phyloP scores from a whole-genome alignment of 164 flowering plant genomes.

The Stephania japonica region DNA sequence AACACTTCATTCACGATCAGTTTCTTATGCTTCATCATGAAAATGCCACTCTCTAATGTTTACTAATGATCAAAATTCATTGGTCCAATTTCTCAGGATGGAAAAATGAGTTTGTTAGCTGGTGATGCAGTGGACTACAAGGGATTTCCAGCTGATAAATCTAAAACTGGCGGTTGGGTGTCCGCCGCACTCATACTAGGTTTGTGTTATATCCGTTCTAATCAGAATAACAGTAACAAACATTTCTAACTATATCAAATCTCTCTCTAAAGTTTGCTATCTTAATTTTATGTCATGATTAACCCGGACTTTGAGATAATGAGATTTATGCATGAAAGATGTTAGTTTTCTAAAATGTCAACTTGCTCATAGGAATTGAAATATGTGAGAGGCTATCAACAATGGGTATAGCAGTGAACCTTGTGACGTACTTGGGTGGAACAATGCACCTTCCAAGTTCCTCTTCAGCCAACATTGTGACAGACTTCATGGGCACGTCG shows the following conservation, averaged over 20 bases:
- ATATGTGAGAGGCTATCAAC: slow-evolving; percentile 80
- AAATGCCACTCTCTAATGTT: neutral
- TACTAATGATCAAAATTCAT: neutral
- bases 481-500: slow-evolving; percentile 84
- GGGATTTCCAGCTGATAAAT: slow-evolving; percentile 42
- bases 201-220: slow-evolving; percentile 3
- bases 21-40: neutral
- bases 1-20: neutral
- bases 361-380: slow-evolving; percentile 48
- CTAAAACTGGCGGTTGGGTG: slow-evolving; percentile 60
- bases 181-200: slow-evolving; percentile 50
- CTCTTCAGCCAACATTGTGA: slow-evolving; percentile 72
- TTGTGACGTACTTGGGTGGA: slow-evolving; percentile 73
- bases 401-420: slow-evolving; percentile 92
- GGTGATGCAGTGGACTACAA: slow-evolving; percentile 35
- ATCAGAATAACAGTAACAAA: neutral
- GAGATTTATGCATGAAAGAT: neutral
- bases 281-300: neutral
- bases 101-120: neutral
- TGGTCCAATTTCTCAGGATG: neutral
- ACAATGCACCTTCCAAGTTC: slow-evolving; percentile 84
- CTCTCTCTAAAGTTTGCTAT: neutral
- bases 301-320: neutral
- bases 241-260: neutral
- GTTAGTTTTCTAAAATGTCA: neutral